These are phyloP conservation scores for Ogataea hybrid DNA, from an alignment of 1,139 yeast genomes.

Conservation along the genomic window DNA sequence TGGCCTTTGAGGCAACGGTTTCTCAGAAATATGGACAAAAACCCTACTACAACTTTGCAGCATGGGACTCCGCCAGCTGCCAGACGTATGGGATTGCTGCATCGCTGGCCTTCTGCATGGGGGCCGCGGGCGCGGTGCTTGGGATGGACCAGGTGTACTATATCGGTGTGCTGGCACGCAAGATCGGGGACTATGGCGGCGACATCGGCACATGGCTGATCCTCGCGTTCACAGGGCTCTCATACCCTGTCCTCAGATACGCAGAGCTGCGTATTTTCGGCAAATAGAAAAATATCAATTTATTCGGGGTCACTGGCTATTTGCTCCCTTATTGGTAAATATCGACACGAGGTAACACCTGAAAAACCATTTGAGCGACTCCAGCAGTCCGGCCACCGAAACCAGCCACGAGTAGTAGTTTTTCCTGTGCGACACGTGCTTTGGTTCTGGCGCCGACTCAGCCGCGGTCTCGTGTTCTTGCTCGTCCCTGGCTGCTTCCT, in stretches of 20 bases:
- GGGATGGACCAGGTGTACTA: conserved; percentile 92
- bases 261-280: conserved; percentile 58
- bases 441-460: not conserved
- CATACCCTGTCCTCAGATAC: conserved; percentile 64
- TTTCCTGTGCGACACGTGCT: not conserved
- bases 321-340: conserved; percentile 12
- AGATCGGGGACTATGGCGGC: conserved; percentile 70
- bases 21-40: not conserved
- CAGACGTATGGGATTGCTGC: conserved; percentile 83
- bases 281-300: conserved; percentile 21
- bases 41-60: conserved; percentile 57
- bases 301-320: not conserved
- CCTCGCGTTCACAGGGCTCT: conserved; percentile 66
- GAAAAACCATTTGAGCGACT: conserved; percentile 22
- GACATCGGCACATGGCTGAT: conserved; percentile 85
- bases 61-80: conserved; percentile 52
- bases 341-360: conserved; percentile 25
- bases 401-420: conserved; percentile 19
- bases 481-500: not conserved
- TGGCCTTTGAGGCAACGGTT: not conserved
- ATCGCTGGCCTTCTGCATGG: conserved; percentile 70
- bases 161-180: conserved; percentile 62
- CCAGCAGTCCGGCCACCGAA: conserved; percentile 12
- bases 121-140: conserved; percentile 80
- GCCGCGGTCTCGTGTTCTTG: not conserved